Percentiles rank a stretch among this genome's conserved stretches.
Conservation (phyloP, 805 yeast genomes). For the Pichia eremophila region DNA sequence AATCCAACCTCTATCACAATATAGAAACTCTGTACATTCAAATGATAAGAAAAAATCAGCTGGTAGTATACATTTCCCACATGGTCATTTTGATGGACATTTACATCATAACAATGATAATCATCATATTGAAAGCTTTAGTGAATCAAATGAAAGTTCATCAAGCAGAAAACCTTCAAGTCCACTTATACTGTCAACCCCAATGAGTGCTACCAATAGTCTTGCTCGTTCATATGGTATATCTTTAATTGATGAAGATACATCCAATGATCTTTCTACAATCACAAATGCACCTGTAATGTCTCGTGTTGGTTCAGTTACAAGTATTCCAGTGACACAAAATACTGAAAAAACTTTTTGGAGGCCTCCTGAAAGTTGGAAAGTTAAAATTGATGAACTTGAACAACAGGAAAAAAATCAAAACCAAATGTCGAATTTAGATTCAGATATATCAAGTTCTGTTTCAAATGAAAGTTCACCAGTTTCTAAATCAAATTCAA, state of each 20-base stretch:
- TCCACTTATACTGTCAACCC: slow-evolving; percentile 2
- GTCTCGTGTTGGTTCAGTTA: slow-evolving; percentile 19
- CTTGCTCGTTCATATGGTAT: slow-evolving; percentile 15
- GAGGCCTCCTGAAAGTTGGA: slow-evolving; percentile 58
- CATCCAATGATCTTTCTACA: slow-evolving; percentile 12
- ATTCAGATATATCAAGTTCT: neutral
- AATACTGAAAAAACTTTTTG: slow-evolving; percentile 23
- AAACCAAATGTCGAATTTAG: neutral
- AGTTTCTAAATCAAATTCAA: neutral
- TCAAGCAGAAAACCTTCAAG: neutral
- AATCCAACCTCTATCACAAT: slow-evolving; percentile 3
- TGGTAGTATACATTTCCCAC: neutral
- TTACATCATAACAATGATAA: neutral
- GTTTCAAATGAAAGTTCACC: neutral
- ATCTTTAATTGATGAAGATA: slow-evolving; percentile 17
- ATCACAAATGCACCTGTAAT: slow-evolving; percentile 15
- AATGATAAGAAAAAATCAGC: neutral
- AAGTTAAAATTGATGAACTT: slow-evolving; percentile 31
- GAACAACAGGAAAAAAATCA: neutral
- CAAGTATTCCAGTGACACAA: slow-evolving; percentile 10
- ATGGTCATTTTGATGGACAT: neutral
- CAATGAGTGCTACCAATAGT: slow-evolving; percentile 10
- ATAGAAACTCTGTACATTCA: neutral
- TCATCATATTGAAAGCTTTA: neutral
- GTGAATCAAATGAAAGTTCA: neutral